A percentile compares a stretch with the other conserved stretches of the same genome.
These are phyloP conservation scores for Selenicereus undatus DNA, from an alignment of 148 eudicot species.

Conservation along the genomic window DNA sequence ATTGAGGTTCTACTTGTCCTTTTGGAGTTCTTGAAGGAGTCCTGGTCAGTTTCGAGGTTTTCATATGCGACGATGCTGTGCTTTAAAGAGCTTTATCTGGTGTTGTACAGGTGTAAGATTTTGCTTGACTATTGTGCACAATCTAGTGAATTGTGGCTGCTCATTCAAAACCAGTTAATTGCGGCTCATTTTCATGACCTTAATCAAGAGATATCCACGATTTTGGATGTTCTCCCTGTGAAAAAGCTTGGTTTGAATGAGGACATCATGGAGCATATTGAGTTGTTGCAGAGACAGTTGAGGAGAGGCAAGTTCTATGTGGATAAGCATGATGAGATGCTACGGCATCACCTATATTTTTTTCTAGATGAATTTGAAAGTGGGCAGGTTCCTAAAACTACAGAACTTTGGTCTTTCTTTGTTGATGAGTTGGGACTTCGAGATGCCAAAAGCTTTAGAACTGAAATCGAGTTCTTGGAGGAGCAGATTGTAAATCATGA, in stretches of 20 bases:
- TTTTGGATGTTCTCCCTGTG: constrained; percentile 77
- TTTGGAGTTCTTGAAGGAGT: constrained; percentile 50
- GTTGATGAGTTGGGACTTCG: constrained; percentile 46
- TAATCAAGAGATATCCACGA: constrained; percentile 63
- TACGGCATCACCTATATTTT: constrained; percentile 47
- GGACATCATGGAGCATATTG: constrained; percentile 72
- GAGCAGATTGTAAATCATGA: constrained; percentile 78
- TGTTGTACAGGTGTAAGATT: constrained; percentile 69
- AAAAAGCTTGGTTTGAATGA: constrained; percentile 43
- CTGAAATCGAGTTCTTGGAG: constrained; percentile 81
- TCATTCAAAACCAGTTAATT: constrained; percentile 68
- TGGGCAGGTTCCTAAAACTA: constrained; percentile 35
- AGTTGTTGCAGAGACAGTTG: constrained; percentile 61
- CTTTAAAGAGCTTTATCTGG: constrained; percentile 72
- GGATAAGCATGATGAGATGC: constrained; percentile 55
- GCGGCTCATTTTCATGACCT: constrained; percentile 88
- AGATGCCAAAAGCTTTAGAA: constrained; percentile 44
- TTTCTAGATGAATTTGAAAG: constrained; percentile 56
- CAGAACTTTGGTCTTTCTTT: constrained; percentile 47
- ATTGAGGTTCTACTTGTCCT: constrained; percentile 53
- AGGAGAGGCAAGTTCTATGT: constrained; percentile 44
- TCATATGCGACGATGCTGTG: constrained; percentile 53
- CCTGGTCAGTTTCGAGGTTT: constrained; percentile 15
- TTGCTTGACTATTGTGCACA: constrained; percentile 62
- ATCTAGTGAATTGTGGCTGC: constrained; percentile 72